Evolutionary conservation across 2,329 filamentous ascomycete genomes (phyloP), one percentile per base, ranked within the genome.

Genomic region (Chaetoscypha palmicola): DNA sequence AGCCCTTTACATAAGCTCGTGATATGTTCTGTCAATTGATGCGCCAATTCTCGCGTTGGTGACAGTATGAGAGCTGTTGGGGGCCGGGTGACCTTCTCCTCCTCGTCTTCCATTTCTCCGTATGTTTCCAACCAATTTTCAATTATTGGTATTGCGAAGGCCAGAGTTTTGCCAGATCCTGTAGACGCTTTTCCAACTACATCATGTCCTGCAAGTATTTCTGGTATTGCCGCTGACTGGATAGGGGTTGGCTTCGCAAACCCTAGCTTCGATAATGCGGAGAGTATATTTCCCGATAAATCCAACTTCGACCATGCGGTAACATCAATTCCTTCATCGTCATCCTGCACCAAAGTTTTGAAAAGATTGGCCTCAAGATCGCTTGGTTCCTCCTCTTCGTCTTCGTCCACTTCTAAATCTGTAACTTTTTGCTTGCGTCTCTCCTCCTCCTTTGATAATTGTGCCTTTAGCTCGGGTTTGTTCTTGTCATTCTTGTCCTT

Each of bases 101-200:
- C 58, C 28, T 67, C 58, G 21, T 68, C 65, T 19, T 68, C 59
- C 42, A 66, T 58, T 9, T 68, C 64, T 14, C 63, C 63, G 17
- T 64, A 63, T 11, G 62, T 64, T 47, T 76, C 74, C 5, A 98
- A 66, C 72, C 83, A 96, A 43, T 76, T 74, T 64, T 98, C 90
- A 8, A 97, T 71, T 44, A 98, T 92, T 0, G 92, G 92, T 50
- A 98, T 89, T 1, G 84, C 88, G 64, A 95, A 98, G 0, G 92
- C 91, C 34, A 98, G 70, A 0, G 92, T 98, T 67, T 98, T 98
- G 56, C 92, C 92, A 11, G 92, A 97, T 53, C 92, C 92, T 0
- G 92, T 98, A 9, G 91, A 84, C 2, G 92, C 92, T 67, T 98
- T 98, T 32, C 92, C 92, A 51, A 98, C 85, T 12, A 97, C 83